Percentiles rank a stretch among this genome's conserved stretches.
Conservation (phyloP, 768 basidiomycete genomes). For the Termitomyces sp. region DNA sequence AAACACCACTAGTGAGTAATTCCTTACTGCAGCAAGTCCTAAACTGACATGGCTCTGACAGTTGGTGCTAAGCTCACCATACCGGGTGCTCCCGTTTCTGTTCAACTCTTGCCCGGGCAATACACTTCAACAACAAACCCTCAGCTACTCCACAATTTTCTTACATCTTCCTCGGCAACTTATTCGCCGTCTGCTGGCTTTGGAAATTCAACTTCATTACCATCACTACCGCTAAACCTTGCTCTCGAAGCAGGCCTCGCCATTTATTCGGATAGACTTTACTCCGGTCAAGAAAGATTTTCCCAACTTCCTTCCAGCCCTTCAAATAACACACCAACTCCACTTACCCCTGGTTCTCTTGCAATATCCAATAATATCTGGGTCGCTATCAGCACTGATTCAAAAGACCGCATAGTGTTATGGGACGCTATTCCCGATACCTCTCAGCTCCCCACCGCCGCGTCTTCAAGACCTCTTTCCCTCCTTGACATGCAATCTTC, state of each 20-base stretch:
- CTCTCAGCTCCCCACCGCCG: conserved; percentile 54
- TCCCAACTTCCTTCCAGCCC: conserved; percentile 48
- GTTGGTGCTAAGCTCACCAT: conserved; percentile 68
- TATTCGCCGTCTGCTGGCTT: conserved; percentile 62
- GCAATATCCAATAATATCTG: conserved; percentile 65
- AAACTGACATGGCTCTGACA: conserved; percentile 19
- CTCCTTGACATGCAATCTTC: conserved; percentile 70
- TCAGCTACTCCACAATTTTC: conserved; percentile 59
- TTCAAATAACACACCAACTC: conserved; percentile 39
- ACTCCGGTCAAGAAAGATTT: conserved; percentile 62
- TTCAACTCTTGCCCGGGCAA: conserved; percentile 72
- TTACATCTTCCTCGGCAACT: conserved; percentile 60
- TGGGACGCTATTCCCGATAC: conserved; percentile 81
- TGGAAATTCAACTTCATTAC: conserved; percentile 43
- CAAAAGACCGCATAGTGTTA: conserved; percentile 55
- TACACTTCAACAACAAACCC: conserved; percentile 71
- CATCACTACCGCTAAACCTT: conserved; percentile 64
- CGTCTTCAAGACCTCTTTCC: conserved; percentile 39
- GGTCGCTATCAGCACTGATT: conserved; percentile 56
- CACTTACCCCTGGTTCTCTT: conserved; percentile 55
- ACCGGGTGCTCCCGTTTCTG: conserved; percentile 41
- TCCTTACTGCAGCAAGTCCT: background rate
- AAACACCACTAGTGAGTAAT: conserved; percentile 58
- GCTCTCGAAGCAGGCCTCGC: conserved; percentile 63
- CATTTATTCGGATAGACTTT: conserved; percentile 56